These are phyloP conservation scores for Picea sitchensis DNA, from an alignment of 75 land plant genomes.

Conservation along the genomic window DNA sequence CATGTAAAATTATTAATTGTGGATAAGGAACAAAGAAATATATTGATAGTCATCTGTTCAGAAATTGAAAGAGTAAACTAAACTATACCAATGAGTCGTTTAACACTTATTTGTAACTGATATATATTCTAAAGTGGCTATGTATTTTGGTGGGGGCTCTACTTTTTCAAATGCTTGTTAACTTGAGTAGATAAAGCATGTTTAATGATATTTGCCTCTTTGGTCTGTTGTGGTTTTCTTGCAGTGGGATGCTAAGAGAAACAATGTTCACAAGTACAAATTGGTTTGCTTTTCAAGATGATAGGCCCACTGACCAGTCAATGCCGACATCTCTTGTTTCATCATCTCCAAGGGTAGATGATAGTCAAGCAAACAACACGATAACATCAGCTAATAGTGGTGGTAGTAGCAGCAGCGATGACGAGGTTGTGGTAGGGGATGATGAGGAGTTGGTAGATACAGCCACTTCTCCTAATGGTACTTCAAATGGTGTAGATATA, in stretches of 20 bases:
- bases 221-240: background rate
- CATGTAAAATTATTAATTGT: background rate
- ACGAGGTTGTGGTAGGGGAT: constrained; percentile 45
- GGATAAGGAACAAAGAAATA: background rate
- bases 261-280: constrained; percentile 59
- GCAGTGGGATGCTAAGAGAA: constrained; percentile 54
- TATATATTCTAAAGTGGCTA: background rate
- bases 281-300: constrained; percentile 97
- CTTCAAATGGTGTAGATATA: constrained; percentile 7
- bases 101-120: background rate
- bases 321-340: constrained; percentile 41
- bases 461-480: constrained; percentile 33
- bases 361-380: constrained; percentile 10
- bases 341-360: constrained; percentile 45
- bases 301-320: constrained; percentile 34
- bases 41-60: background rate
- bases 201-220: background rate
- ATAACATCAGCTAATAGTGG: constrained; percentile 19
- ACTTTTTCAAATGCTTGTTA: too few relatives aligned
- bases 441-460: constrained; percentile 64
- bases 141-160: too few relatives aligned
- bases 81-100: background rate
- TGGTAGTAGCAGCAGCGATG: constrained; percentile 33
- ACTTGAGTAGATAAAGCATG: too few relatives aligned
- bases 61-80: background rate